Percentiles rank a stretch among this genome's conserved stretches.
Conservation (phyloP, 163 green algal species). For the Chlorella variabilis region DNA sequence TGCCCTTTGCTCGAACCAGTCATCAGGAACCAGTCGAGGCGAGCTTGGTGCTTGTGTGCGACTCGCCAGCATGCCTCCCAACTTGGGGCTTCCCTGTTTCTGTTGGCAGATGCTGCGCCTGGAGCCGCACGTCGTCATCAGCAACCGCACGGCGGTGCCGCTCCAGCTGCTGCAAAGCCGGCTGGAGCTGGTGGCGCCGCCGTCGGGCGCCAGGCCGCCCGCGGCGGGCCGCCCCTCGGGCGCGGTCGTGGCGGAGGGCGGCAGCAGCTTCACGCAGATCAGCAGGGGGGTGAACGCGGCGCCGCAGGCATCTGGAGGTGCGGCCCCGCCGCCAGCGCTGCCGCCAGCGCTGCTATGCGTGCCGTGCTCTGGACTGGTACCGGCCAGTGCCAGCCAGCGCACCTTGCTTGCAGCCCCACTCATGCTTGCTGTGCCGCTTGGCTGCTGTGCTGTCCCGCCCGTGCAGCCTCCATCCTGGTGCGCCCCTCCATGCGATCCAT, state of each 20-base stretch:
- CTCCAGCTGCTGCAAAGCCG: slow-evolving; percentile 73
- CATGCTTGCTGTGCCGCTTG: not conserved
- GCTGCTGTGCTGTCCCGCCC: not conserved
- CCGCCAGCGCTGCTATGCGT: not conserved
- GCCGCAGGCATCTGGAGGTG: not conserved
- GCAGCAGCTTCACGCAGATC: slow-evolving; percentile 24
- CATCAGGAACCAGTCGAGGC: too few species aligned
- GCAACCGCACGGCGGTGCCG: slow-evolving; percentile 76
- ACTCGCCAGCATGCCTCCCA: too few species aligned
- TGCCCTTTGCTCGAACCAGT: too few species aligned
- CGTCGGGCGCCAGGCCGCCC: not conserved
- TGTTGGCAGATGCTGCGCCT: slow-evolving; percentile 64
- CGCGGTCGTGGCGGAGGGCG: slow-evolving; percentile 34
- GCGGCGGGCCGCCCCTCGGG: not conserved
- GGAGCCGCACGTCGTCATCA: slow-evolving; percentile 75
- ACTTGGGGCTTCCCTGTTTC: not conserved
- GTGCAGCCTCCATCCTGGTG: slow-evolving; percentile 11
- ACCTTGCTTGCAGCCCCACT: not conserved
- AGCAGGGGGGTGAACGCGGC: not conserved
- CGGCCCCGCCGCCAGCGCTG: not conserved
- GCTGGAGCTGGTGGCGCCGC: not conserved
- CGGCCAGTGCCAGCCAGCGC: not conserved
- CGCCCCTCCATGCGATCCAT: not conserved
- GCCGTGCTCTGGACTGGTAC: too few species aligned
- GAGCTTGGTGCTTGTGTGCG: too few species aligned